Evolutionary conservation across 345 rosid genomes (phyloP).

Genomic region (Cardamine chenopodiifolia): DNA sequence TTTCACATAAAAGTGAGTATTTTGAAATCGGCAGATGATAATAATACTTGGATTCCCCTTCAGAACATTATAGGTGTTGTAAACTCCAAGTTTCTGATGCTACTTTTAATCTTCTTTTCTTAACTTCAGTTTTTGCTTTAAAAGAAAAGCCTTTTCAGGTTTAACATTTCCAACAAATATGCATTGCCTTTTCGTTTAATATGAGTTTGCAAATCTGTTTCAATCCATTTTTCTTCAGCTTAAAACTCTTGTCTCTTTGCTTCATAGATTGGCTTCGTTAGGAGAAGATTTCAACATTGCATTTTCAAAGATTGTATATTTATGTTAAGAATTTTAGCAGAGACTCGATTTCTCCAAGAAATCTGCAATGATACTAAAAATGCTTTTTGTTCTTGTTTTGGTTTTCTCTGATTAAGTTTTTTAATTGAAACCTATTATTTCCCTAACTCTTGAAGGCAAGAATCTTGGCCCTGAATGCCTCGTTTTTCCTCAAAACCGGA

Average conservation of each 20-base stretch:
- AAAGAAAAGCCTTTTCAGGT: not conserved
- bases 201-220: not conserved
- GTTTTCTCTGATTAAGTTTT: not conserved
- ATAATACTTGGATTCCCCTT: conserved; percentile 41
- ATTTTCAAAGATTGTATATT: too few species aligned
- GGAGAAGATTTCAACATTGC: not conserved
- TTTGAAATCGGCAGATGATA: conserved; percentile 32
- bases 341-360: not conserved
- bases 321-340: too few species aligned
- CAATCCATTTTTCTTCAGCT: not conserved
- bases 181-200: not conserved
- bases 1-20: not conserved
- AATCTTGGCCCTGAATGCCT: conserved; percentile 83
- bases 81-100: conserved; percentile 68
- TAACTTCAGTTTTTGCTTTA: not conserved
- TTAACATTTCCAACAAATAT: not conserved
- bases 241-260: not conserved
- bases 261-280: not conserved
- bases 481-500: conserved; percentile 82
- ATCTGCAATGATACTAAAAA: not conserved
- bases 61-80: conserved; percentile 53
- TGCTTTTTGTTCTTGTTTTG: not conserved
- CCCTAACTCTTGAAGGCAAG: conserved; percentile 63
- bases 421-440: conserved; percentile 19
- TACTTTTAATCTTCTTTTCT: conserved; percentile 11